Evolutionary conservation across 2,329 filamentous ascomycete genomes (phyloP), one percentile per base, ranked within the genome.

Genomic region (Penicillium psychrosexuale): DNA sequence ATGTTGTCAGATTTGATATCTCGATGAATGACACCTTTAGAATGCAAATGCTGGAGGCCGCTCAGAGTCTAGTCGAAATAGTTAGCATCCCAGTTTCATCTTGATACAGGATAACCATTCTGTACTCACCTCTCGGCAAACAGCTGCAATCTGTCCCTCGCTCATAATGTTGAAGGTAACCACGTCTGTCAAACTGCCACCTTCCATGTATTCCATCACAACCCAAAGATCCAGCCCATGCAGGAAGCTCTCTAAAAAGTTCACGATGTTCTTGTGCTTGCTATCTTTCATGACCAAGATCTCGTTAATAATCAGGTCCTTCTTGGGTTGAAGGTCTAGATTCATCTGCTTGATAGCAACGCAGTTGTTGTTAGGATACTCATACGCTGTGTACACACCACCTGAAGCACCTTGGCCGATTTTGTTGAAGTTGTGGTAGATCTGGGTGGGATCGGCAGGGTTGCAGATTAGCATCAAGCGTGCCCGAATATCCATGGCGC

Each of bases 271-370:
- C 67, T 91, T 93, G 72, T 99, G 94, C 55, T 90, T 94, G 80
- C 92, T 97, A 68, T 97, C 94, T 78, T 95, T 96, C 94, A 99
- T 99, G 55, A 99, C 94, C 55, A 99, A 77, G 63, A 99, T 99
- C 72, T 99, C 94, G 73, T 99, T 99, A 76, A 99, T 97, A 68
- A 99, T 99, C 46, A 97, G 80, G 66, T 99, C 94, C 75, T 99
- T 99, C 83, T 97, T 97, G 2, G 94, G 94, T 69, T 99, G 94
- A 75, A 97, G 89, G 73, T 97, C 94, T 53, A 99, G 78, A 64
- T 97, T 97, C 94, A 99, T 99, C 79, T 99, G 94, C 79, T 99
- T 99, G 76, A 99, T 97, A 39, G 94, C 94, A 36, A 99, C 94
- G 63, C 95, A 86, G 59, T 88, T 86, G 75, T 96, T 96, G 37